Conservation (phyloP, 306 rosid species). For the Leucaena leucocephala region DNA sequence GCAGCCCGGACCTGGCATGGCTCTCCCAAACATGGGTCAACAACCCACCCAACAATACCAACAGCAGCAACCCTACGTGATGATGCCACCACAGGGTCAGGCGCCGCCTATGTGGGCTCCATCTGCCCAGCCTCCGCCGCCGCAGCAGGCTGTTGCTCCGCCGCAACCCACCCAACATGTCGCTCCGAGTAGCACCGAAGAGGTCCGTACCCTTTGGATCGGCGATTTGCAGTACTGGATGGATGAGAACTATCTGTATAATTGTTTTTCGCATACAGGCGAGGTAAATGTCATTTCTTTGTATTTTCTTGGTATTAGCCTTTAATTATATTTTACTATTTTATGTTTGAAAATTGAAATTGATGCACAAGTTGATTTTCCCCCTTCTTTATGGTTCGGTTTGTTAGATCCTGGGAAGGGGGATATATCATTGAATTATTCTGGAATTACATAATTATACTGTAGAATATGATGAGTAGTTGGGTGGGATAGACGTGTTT, state of each 20-base stretch:
- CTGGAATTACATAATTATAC: not conserved
- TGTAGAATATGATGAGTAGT: not conserved
- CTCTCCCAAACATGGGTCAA: constrained; percentile 55
- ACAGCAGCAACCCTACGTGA: constrained; percentile 75
- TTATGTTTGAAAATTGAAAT: not conserved
- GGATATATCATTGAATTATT: not conserved
- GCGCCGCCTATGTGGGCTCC: constrained; percentile 66
- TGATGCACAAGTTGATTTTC: not conserved
- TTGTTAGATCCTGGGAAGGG: not conserved
- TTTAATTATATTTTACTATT: too few relatives aligned
- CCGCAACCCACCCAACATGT: constrained; percentile 44
- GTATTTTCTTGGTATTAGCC: not conserved
- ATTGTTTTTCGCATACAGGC: constrained; percentile 74
- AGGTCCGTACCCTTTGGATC: constrained; percentile 96
- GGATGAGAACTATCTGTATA: constrained; percentile 77
- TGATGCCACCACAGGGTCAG: constrained; percentile 79
- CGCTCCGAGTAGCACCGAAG: constrained; percentile 62
- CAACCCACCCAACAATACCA: constrained; percentile 67
- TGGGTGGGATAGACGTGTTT: not conserved
- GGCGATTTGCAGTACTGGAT: constrained; percentile 97
- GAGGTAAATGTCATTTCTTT: constrained; percentile 51
- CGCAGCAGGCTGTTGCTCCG: constrained; percentile 37
- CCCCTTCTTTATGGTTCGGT: not conserved
- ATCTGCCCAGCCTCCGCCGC: constrained; percentile 45
- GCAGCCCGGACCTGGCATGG: constrained; percentile 86